These are phyloP conservation scores for Isabelozyma pseudorhagii DNA, from an alignment of 805 yeast species.

Conservation along the genomic window DNA sequence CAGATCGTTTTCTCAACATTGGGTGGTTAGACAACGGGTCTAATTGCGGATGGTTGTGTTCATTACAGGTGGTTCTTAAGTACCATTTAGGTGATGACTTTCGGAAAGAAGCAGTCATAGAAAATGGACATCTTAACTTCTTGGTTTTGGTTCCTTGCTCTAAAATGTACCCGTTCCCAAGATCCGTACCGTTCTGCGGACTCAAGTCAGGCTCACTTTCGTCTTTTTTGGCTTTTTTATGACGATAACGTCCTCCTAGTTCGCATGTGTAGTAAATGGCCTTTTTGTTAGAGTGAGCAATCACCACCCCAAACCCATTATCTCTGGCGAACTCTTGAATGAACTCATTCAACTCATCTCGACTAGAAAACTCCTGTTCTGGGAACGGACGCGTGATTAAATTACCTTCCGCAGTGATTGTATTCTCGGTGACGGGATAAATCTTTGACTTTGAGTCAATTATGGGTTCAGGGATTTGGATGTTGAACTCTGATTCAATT, in stretches of 20 bases:
- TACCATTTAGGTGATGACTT: constrained; percentile 51
- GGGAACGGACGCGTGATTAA: constrained; percentile 53
- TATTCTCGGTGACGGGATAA: constrained; percentile 42
- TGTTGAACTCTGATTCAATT: constrained; percentile 40
- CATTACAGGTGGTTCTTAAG: constrained; percentile 50
- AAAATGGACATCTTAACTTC: constrained; percentile 54
- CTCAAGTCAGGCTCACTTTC: constrained; percentile 14
- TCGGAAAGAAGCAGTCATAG: constrained; percentile 56
- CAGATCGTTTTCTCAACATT: constrained; percentile 52
- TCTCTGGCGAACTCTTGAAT: constrained; percentile 55
- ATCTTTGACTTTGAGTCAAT: constrained; percentile 40
- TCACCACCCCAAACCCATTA: constrained; percentile 57
- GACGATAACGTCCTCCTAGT: constrained; percentile 54
- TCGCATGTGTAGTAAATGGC: constrained; percentile 61
- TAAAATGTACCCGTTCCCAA: constrained; percentile 31
- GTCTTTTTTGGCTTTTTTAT: constrained; percentile 37
- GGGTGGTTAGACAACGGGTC: constrained; percentile 56
- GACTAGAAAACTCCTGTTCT: constrained; percentile 48
- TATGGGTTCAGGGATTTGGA: constrained; percentile 46
- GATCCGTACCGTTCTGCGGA: constrained; percentile 16
- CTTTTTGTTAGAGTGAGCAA: constrained; percentile 56
- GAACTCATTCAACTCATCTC: constrained; percentile 50
- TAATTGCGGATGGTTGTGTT: constrained; percentile 57
- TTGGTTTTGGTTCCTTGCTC: constrained; percentile 46
- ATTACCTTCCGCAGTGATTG: constrained; percentile 47